A percentile compares a stretch with the other conserved stretches of the same genome.
These are phyloP conservation scores for Serendipita sp. DNA, from an alignment of 768 basidiomycete genomes.

Conservation along the genomic window DNA sequence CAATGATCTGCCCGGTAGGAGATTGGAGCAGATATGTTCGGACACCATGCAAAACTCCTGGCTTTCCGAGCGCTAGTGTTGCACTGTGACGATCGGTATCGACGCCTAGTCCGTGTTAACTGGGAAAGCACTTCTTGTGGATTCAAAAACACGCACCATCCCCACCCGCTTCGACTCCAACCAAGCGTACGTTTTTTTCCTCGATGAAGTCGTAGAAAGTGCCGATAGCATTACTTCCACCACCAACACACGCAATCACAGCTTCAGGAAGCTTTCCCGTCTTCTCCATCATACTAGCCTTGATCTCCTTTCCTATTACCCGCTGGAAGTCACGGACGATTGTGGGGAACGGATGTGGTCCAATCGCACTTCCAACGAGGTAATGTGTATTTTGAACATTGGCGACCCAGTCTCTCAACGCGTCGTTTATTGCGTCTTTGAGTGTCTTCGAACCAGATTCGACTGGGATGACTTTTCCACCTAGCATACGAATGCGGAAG, in stretches of 20 bases:
- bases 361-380: conserved; percentile 91
- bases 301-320: conserved; percentile 91
- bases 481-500: conserved; percentile 95
- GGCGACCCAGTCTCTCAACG: conserved; percentile 97
- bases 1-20: conserved; percentile 77
- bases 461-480: conserved; percentile 88
- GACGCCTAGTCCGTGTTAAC: conserved; percentile 32
- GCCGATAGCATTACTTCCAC: conserved; percentile 94
- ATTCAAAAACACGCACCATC: conserved; percentile 48
- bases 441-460: conserved; percentile 85
- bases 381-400: conserved; percentile 90
- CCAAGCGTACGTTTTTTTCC: conserved; percentile 66
- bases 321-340: conserved; percentile 97
- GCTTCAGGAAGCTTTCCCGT: conserved; percentile 83
- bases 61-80: conserved; percentile 76
- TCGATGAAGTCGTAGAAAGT: conserved; percentile 94
- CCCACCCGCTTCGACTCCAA: conserved; percentile 96
- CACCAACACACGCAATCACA: conserved; percentile 93
- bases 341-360: conserved; percentile 97
- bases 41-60: conserved; percentile 92
- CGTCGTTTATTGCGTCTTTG: conserved; percentile 98
- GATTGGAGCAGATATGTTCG: conserved; percentile 91
- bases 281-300: conserved; percentile 54
- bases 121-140: background rate
- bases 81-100: conserved; percentile 83